Evolutionary conservation across 305 asterid species (phyloP).

Genomic region (Fraxinus greggii): DNA sequence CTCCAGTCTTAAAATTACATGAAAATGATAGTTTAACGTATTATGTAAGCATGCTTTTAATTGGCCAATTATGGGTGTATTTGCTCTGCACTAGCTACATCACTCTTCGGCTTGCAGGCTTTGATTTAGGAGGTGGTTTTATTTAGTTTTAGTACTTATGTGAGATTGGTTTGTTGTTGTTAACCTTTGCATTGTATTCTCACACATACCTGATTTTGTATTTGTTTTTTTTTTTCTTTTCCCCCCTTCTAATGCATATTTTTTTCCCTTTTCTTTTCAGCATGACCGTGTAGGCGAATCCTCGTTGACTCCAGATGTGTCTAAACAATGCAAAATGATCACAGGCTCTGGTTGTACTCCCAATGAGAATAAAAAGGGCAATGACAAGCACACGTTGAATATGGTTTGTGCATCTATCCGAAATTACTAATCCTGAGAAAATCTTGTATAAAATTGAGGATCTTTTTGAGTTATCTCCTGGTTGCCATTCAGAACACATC

Average conservation of each 20-base stretch:
- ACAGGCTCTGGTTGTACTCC: conserved; percentile 16
- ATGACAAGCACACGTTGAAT: conserved; percentile 3
- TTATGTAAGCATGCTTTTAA: not conserved
- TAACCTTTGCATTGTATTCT: not conserved
- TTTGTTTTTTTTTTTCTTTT: not conserved
- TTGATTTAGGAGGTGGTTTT: not conserved
- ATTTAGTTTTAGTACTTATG: not conserved
- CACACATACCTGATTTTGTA: not conserved
- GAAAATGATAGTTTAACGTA: not conserved
- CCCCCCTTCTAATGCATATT: not conserved
- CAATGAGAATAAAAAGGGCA: conserved; percentile 21
- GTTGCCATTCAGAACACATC: conserved; percentile 35
- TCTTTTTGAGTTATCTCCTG: conserved; percentile 38
- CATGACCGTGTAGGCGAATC: conserved; percentile 26
- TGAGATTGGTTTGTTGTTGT: not conserved
- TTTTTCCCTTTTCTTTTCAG: conserved; percentile 23
- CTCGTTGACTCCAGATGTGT: conserved; percentile 12
- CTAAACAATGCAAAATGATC: conserved; percentile 24
- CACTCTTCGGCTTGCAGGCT: not conserved
- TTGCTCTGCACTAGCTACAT: not conserved
- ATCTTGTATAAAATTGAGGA: conserved; percentile 1
- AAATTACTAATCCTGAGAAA: conserved; percentile 18
- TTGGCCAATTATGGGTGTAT: not conserved
- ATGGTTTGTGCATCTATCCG: conserved; percentile 35
- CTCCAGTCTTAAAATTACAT: not conserved